Percentiles rank a stretch among this genome's conserved stretches.
Conservation (phyloP, 2,329 filamentous ascomycete species). For the Akanthomyces muscarius region DNA sequence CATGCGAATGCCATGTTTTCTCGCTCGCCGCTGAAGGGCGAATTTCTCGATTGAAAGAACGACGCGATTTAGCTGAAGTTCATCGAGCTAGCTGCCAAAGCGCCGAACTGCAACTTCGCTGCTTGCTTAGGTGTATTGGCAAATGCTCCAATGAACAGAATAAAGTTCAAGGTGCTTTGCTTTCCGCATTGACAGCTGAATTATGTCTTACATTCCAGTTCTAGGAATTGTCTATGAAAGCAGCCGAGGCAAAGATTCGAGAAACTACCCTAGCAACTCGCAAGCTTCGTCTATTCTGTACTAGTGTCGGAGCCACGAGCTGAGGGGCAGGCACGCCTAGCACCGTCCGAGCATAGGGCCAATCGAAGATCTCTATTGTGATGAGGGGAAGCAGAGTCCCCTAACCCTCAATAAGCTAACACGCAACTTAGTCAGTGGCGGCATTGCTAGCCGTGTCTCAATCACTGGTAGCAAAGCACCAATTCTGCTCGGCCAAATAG, state of each 20-base stretch:
- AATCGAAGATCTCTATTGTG: not conserved
- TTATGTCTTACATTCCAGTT: not conserved
- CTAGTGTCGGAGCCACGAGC: not conserved
- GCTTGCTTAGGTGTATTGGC: too few relatives aligned
- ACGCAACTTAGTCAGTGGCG: too few relatives aligned
- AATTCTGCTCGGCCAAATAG: too few relatives aligned
- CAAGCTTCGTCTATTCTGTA: not conserved
- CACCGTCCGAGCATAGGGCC: not conserved
- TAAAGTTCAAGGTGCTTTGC: not conserved
- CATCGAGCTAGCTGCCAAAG: too few relatives aligned
- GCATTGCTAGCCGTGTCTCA: too few relatives aligned
- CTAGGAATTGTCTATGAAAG: not conserved
- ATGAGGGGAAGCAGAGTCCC: constrained; percentile 12
- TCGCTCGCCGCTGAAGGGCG: too few relatives aligned
- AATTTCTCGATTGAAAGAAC: too few relatives aligned
- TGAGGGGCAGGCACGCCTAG: not conserved
- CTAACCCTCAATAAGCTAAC: not conserved
- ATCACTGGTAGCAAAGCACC: not conserved
- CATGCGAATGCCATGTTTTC: too few relatives aligned
- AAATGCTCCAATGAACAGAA: too few relatives aligned
- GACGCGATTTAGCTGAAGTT: too few relatives aligned
- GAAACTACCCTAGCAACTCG: not conserved
- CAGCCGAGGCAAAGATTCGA: not conserved
- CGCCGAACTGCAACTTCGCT: too few relatives aligned
- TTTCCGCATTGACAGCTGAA: not conserved